Conservation (phyloP, 2,329 filamentous ascomycete species). For the Trichoderma polysporum region DNA sequence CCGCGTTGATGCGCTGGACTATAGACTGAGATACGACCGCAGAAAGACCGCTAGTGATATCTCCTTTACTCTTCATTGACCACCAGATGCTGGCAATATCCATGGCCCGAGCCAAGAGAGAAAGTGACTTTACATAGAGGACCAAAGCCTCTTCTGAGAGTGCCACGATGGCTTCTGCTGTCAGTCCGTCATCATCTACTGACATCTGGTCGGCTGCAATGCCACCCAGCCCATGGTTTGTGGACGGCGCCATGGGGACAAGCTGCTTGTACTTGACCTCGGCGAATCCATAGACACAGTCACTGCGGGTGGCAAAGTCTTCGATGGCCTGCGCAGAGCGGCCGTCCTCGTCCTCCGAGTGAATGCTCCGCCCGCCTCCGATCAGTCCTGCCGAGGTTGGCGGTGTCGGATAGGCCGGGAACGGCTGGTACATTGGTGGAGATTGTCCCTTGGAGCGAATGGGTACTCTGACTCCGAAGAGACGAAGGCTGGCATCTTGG, state of each 20-base stretch:
- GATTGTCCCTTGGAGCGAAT: slow-evolving; percentile 66
- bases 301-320: slow-evolving; percentile 86
- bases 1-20: slow-evolving; percentile 77
- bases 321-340: slow-evolving; percentile 80
- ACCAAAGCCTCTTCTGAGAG: slow-evolving; percentile 94
- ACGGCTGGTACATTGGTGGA: slow-evolving; percentile 76
- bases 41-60: slow-evolving; percentile 46
- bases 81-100: slow-evolving; percentile 94
- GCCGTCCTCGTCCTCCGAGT: slow-evolving; percentile 72
- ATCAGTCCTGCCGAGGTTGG: slow-evolving; percentile 62
- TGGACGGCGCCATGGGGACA: slow-evolving; percentile 81
- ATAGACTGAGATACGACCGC: slow-evolving; percentile 48
- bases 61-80: slow-evolving; percentile 71
- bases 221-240: slow-evolving; percentile 68
- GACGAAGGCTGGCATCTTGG: slow-evolving; percentile 79
- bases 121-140: slow-evolving; percentile 91
- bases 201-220: slow-evolving; percentile 53
- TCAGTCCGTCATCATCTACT: slow-evolving; percentile 71
- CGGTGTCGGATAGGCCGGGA: slow-evolving; percentile 78
- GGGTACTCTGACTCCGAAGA: slow-evolving; percentile 71
- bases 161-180: slow-evolving; percentile 78
- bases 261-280: slow-evolving; percentile 98
- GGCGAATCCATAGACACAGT: slow-evolving; percentile 96
- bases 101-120: slow-evolving; percentile 89
- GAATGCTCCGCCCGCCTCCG: slow-evolving; percentile 58